A percentile compares a stretch with the other conserved stretches of the same genome.
phyloP scores from a whole-genome alignment of 495 filamentous ascomycete species.

The Collariella sp. region DNA sequence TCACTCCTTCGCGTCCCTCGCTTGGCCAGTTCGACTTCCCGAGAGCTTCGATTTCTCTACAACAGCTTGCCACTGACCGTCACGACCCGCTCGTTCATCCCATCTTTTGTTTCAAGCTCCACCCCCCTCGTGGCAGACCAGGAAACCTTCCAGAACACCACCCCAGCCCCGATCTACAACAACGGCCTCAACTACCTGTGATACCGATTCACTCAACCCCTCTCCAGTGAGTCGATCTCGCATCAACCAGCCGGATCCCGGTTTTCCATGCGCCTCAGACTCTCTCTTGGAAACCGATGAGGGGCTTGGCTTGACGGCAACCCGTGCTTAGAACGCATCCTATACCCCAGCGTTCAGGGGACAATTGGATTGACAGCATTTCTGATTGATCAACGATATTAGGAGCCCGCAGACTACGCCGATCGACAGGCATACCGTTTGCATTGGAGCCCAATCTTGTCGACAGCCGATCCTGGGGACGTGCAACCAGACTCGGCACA shows the following conservation, averaged over 20 bases:
- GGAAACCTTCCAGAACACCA: slow-evolving; percentile 7
- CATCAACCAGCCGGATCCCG: neutral
- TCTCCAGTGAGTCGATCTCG: slow-evolving; percentile 5
- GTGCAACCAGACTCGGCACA: neutral
- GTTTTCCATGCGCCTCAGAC: neutral
- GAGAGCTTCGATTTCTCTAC: neutral
- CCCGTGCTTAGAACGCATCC: slow-evolving; percentile 13
- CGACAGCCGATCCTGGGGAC: neutral
- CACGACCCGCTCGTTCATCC: slow-evolving; percentile 1
- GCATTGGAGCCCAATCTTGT: neutral
- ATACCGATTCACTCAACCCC: neutral
- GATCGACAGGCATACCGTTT: neutral
- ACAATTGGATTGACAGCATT: neutral
- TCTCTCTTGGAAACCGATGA: neutral
- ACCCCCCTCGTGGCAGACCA: neutral
- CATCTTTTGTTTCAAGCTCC: neutral
- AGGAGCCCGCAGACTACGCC: neutral
- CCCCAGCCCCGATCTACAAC: neutral
- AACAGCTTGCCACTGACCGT: neutral
- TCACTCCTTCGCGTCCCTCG: slow-evolving; percentile 2
- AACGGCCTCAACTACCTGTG: neutral
- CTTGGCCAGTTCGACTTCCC: neutral
- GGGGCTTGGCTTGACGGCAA: slow-evolving; percentile 4
- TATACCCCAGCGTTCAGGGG: slow-evolving; percentile 9
- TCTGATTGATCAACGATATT: slow-evolving; percentile 11